phyloP scores from a whole-genome alignment of 2,329 filamentous ascomycete genomes.

The Albophoma yamanashiensis region DNA sequence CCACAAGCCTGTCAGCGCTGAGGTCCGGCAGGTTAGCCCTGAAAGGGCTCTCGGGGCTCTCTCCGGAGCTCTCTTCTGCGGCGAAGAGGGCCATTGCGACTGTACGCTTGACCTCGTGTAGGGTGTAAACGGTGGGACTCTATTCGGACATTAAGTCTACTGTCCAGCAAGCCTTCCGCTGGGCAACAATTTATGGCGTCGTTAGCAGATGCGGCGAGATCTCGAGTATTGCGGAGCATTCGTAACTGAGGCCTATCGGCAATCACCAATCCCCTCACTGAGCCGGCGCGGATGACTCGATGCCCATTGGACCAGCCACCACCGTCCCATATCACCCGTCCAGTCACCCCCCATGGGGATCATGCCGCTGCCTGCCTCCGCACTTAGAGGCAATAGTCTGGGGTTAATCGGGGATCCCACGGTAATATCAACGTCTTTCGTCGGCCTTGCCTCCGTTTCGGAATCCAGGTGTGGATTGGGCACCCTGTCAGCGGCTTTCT shows the following conservation, averaged over 20 bases:
- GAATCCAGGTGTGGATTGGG: too few species aligned
- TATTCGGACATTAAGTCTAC: not conserved
- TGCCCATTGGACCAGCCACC: not conserved
- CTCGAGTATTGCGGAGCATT: not conserved
- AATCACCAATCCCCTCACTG: not conserved
- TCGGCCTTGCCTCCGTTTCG: not conserved
- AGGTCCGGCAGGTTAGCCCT: not conserved
- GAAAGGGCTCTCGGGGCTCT: not conserved
- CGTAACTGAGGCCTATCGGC: not conserved
- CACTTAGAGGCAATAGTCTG: not conserved
- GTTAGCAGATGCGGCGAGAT: not conserved
- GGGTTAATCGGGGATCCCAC: not conserved
- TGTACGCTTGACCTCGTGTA: too few species aligned
- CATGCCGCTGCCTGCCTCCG: not conserved
- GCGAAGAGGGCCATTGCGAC: not conserved
- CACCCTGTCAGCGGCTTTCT: not conserved
- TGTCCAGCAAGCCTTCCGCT: not conserved
- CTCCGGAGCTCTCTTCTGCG: too few species aligned
- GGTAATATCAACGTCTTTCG: not conserved
- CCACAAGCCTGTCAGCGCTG: slow-evolving; percentile 33
- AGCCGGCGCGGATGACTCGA: not conserved
- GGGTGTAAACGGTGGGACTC: too few species aligned
- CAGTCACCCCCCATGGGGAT: not conserved
- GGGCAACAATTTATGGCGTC: not conserved
- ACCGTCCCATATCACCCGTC: not conserved